Evolutionary conservation across 176 grass and related monocot species (phyloP), one percentile per base, ranked within the genome.

Genomic region (Alloteropsis semialata): DNA sequence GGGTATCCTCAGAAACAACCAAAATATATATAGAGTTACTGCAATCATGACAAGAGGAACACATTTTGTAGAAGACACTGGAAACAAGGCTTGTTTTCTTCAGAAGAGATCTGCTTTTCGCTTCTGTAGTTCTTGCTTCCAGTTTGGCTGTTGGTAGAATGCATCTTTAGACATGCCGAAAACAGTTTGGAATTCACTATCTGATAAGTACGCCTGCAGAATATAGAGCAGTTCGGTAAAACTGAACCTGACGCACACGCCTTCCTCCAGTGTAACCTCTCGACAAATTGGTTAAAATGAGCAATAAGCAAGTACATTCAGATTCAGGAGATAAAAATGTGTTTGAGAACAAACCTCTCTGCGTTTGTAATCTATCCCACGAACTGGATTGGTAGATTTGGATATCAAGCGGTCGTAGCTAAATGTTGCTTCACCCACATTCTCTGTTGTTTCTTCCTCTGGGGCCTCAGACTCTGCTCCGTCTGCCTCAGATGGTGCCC

Each of bases 61-160:
- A 54, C 69, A 76, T 81, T 76, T 65, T 76, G 60, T 36, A 75
- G 51, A 29, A 36, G 42, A 70, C 80, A 54, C 50, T 46, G 43
- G 29, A 80, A 60, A 75, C 41, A 50, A 22, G 15, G 16, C 13
- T 44, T 81, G 63, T 85, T 89, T 43, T 65, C 64, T 68, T 80
- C 69, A 98, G 88, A 98, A 98, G 65, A 98, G 95, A 69, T 92
- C 90, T 34, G 86, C 82, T 88, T 94, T 98, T 75, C 88, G 84
- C 76, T 98, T 98, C 70, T 89, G 92, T 32, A 98, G 78, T 71
- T 98, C 95, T 85, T 98, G 95, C 90, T 98, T 98, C 95, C 95
- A 98, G 51, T 80, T 94, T 56, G 95, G 92, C 51, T 98, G 95
- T 73, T 65, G 64, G 89, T 94, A 94, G 84, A 98, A 98, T 30